Evolutionary conservation across 2,329 filamentous ascomycete genomes (phyloP).

Genomic region (Graphilbum fragrans): DNA sequence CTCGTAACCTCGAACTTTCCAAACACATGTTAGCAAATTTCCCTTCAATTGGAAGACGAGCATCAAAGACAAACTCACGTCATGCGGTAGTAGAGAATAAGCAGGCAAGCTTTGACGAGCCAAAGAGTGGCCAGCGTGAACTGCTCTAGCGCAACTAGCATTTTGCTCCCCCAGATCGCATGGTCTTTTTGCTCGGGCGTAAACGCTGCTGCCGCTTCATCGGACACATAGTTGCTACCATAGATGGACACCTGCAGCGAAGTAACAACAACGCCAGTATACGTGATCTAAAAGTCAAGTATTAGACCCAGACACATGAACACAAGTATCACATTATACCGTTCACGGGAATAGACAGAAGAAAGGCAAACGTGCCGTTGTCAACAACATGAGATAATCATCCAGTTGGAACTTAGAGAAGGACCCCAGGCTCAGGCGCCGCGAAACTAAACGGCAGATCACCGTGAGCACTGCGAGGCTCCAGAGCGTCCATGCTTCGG

Average conservation of each 20-base stretch:
- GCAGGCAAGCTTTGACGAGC: conserved; percentile 38
- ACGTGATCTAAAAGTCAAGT: conserved; percentile 13
- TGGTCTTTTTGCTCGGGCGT: conserved; percentile 26
- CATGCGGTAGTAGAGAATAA: conserved; percentile 40
- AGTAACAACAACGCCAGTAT: conserved; percentile 28
- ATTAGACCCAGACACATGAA: neutral
- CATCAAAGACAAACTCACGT: conserved; percentile 24
- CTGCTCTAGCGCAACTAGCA: conserved; percentile 40
- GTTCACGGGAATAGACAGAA: neutral
- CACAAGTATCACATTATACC: neutral
- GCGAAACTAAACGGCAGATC: conserved; percentile 12
- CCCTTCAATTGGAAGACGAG: too few relatives aligned
- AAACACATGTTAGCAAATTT: too few relatives aligned
- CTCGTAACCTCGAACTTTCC: conserved; percentile 8
- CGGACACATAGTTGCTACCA: conserved; percentile 31
- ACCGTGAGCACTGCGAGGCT: conserved; percentile 9
- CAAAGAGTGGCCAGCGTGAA: conserved; percentile 38
- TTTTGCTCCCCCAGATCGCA: conserved; percentile 39
- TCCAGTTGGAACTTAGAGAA: conserved; percentile 37
- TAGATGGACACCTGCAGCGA: conserved; percentile 28
- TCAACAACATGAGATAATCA: conserved; percentile 44
- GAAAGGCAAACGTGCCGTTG: conserved; percentile 20
- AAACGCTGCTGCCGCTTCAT: conserved; percentile 25
- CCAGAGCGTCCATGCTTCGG: conserved; percentile 12
- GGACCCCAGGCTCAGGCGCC: conserved; percentile 27